Base-by-base conservation (phyloP, 1,284 basidiomycete genomes). In the Peniophora sp. region DNA sequence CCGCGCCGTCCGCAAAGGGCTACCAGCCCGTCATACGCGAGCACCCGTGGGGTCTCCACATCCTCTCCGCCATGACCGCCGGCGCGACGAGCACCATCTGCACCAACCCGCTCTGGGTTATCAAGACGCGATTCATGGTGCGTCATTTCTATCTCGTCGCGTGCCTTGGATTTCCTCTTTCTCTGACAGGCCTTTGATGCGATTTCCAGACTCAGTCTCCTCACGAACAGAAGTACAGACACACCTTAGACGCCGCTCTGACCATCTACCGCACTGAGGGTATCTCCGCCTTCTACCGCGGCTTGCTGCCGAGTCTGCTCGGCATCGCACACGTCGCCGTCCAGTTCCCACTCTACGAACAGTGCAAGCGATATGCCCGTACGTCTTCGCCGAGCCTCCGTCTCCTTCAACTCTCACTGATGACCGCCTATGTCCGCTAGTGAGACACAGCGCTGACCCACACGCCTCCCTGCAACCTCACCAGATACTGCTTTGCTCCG, bases 111-210 rank as follows among this genome's bases (percentile, higher is more conserved):
- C 66, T 97, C 6, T 97, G 94, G 94, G 92, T 97, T 41, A 93
- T 97, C 66, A 97, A 97, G 73, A 97, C 94, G 18, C 82, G 94
- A 22, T 97, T 97, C 69, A 96, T 97, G 95, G 93, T 95, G 63
- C 61, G 79, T 73, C 42, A 15, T 37, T 50, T n/a, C 39, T 18
- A 10, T n/a, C 24, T 41, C 8, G n/a, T 41, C 37, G 37, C 8
- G n/a, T n/a, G 37, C 18, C 37, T n/a, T 15, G n/a, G n/a, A 36
- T n/a, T 32, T 32, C 45, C 24, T 52, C 41, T 47, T 22, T 54
- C 34, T 9, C 43, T 49, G 41, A 45, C 43, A 9, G 43, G 9
- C n/a, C 20, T 5, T n/a, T n/a, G n/a, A n/a, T n/a, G n/a, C n/a
- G n/a, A 42, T n/a, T 52, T 41, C 23, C 63, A 88, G 88, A 90